Base-by-base conservation (phyloP, 257 asterid genomes). In the Scutellaria minor region DNA sequence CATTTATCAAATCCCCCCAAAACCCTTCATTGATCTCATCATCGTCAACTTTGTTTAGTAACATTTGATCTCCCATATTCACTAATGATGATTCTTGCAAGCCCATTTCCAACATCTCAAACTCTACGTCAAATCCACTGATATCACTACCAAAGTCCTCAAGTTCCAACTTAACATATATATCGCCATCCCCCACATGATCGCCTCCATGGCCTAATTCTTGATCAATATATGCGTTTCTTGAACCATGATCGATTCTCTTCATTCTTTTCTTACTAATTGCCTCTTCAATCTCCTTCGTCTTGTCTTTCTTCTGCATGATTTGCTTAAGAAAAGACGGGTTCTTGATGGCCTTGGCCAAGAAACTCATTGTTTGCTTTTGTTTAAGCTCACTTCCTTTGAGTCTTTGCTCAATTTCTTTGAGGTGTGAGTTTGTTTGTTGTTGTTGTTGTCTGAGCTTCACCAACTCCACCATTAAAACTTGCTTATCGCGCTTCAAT, bases 391-490 rank as follows among this genome's bases (percentile, higher is more conserved):
- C 96, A 0, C 85, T 81, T 42, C 83, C 82, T 66, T 79, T 81
- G 5, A 91, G 78, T 76, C 83, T 84, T 42, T 78, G 46, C 70
- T 89, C 91, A 86, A 91, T 83, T 4, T 81, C 74, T 14, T 52
- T 79, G 40, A 91, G 71, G 5, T 81, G 61, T 2, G 89, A 81
- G 41, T 63, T 81, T 0, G 90, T 84, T 6, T 40, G 70, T 57
- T 90, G 97, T 47, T 92, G 96, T 42, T 83, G 92, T 64, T 87
- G 96, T 27, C 92, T 80, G 6, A 92, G 89, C 39, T 85, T 85
- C 77, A 90, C 87, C 51, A 92, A 54, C 35, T 92, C 98, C 86
- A 45, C 58, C 84, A 77, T 76, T 7, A 92, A 9, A 0, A 82
- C 81, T 1, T 87, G 88, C 67, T 84, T 90, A 76, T 92, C 91